Base-by-base conservation (phyloP, 768 basidiomycete genomes). In the Kwoniella sp. region DNA sequence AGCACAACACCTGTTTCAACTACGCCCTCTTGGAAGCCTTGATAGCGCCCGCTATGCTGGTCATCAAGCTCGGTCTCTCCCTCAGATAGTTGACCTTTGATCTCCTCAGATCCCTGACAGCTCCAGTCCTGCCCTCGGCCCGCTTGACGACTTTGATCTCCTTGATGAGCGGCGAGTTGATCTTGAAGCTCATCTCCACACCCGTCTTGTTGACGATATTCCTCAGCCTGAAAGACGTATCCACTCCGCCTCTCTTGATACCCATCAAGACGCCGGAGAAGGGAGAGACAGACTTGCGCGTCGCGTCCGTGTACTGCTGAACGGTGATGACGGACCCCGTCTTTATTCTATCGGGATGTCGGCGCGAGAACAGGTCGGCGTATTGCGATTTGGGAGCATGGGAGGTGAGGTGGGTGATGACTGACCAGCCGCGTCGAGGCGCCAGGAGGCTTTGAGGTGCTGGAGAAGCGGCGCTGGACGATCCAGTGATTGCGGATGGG, bases 121-220 rank as follows among this genome's bases (percentile, higher is more conserved):
- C 66, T 23, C 58, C 67, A 26, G 34, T 52, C 60, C 51, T 61
- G 28, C 50, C 65, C 65, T 78, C 61, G 23, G 68, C 68, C 58
- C 69, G 22, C 54, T 72, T 72, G 65, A 93, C 82, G 65, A 97
- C 83, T 81, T 88, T 88, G 81, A 98, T 89, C 61, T 90, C 88
- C 84, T 91, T 92, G 81, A 98, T 74, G 76, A 91, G 86, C 29
- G 95, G 94, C 57, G 90, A 91, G 75, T 86, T 87, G 69, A 88
- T 87, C 79, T 89, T 93, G 82, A 92, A 90, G 75, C 89, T 89
- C 89, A 92, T 89, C 84, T 97, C 95, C 41, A 96, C 89, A 13
- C 93, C 94, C 13, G 90, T 92, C 68, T 92, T 86, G 73, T 92
- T 90, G 58, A 98, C 86, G 70, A 96, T 86, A 82, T 97, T 97